Base-by-base conservation (phyloP, 352 stramenopile species). In the Phytophthora hybrid region DNA sequence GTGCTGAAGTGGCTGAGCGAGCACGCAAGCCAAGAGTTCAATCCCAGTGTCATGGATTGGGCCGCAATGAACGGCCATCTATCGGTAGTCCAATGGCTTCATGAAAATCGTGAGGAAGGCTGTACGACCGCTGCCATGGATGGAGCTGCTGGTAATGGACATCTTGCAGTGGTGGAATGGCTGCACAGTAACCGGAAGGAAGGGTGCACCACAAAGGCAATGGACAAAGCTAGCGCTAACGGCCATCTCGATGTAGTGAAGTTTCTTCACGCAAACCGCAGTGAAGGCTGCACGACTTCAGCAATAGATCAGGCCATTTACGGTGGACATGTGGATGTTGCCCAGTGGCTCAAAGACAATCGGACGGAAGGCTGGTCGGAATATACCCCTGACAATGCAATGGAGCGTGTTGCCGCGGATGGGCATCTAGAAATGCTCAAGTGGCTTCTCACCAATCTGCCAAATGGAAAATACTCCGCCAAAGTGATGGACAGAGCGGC, bases 141-240 rank as follows among this genome's bases (percentile, higher is more conserved):
- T 11, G 8, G 9, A 3, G 54, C 54, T 1, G 54, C 54, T n/a
- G 32, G 16, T 11, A 19, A 49, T 37, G 51, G 51, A 1, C 51
- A 57, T n/a, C 9, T 60, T n/a, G 54, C 21, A 9, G 54, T 60
- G 4, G 54, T 60, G n/a, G 19, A 60, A 26, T 60, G 54, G 54
- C 54, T 60, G 31, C 54, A 60, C 21, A 32, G 19, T 16, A 60
- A 60, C n/a, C 29, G 54, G 16, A 44, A 19, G 3, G 31, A 46
- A 44, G 54, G 54, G 6, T 60, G 54, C 11, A 60, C 54, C 7
- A 9, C 21, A 5, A 19, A 16, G 2, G 54, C 54, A 13, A 60
- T 60, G 54, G n/a, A 60, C 26, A 13, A 29, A 5, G 31, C 54
- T 39, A 52, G 46, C 9, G 5, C 46, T 10, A 26, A 16, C 0